Percentiles rank a stretch among this genome's conserved stretches.
phyloP scores from a whole-genome alignment of 208 protist species.

The Trypanosoma rangeli region DNA sequence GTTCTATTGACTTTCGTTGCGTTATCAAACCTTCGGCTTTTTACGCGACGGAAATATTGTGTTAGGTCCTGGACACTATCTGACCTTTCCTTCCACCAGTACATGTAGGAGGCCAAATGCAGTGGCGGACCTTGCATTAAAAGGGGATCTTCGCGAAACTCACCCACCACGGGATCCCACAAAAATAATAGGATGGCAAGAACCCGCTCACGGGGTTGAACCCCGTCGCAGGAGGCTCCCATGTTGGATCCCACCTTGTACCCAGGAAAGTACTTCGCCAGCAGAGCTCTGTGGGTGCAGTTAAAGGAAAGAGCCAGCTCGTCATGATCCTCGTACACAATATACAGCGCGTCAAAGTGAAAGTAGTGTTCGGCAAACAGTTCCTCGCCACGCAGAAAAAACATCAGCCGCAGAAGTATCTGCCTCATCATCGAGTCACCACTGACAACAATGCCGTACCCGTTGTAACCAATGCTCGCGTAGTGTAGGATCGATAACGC shows the following conservation, averaged over 20 bases:
- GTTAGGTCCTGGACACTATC: slow-evolving; percentile 11
- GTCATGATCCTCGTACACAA: slow-evolving; percentile 16
- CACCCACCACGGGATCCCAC: slow-evolving; percentile 9
- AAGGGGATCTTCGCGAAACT: slow-evolving; percentile 6
- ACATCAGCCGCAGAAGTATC: slow-evolving; percentile 1
- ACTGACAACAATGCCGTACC: slow-evolving; percentile 15
- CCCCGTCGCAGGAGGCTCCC: not conserved
- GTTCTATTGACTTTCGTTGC: not conserved
- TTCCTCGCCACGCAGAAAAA: slow-evolving; percentile 20
- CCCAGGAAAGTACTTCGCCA: slow-evolving; percentile 12
- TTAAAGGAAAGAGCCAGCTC: not conserved
- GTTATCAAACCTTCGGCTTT: not conserved
- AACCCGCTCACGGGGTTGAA: slow-evolving; percentile 1
- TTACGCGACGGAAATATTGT: slow-evolving; percentile 10
- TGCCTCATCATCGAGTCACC: slow-evolving; percentile 36
- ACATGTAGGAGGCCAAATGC: slow-evolving; percentile 32
- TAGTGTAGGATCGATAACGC: slow-evolving; percentile 15
- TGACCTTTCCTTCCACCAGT: slow-evolving; percentile 20
- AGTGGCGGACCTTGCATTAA: slow-evolving; percentile 7
- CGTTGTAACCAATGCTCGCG: slow-evolving; percentile 24
- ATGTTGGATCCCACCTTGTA: not conserved
- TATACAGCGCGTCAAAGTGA: slow-evolving; percentile 23
- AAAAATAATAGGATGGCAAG: slow-evolving; percentile 11
- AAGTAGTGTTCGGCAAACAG: slow-evolving; percentile 27
- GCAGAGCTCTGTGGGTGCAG: not conserved